Conservation (phyloP, 2,329 filamentous ascomycete genomes). For the Fusarium sp. region DNA sequence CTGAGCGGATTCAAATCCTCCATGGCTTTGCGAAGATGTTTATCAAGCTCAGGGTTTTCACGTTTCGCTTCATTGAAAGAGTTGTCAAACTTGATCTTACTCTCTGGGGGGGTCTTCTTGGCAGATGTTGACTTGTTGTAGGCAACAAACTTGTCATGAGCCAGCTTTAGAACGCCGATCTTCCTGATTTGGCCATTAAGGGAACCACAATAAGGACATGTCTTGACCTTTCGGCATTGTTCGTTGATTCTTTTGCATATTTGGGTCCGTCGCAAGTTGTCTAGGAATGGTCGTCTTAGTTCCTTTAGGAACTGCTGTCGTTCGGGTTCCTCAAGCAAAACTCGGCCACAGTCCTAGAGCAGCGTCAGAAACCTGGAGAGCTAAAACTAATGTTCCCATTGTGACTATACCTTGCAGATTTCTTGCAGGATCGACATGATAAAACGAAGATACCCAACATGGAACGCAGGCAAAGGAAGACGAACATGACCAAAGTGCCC, state of each 20-base stretch:
- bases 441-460: slow-evolving; percentile 95
- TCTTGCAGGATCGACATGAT: slow-evolving; percentile 92
- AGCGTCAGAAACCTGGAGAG: slow-evolving; percentile 15
- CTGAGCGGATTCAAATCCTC: slow-evolving; percentile 93
- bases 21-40: slow-evolving; percentile 90
- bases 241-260: slow-evolving; percentile 91
- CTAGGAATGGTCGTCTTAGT: slow-evolving; percentile 82
- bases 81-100: slow-evolving; percentile 86
- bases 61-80: slow-evolving; percentile 86
- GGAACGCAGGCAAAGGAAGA: slow-evolving; percentile 90
- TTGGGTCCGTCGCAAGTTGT: slow-evolving; percentile 85
- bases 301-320: slow-evolving; percentile 82
- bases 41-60: slow-evolving; percentile 85
- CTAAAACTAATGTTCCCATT: background rate
- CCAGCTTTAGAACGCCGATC: slow-evolving; percentile 89
- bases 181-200: slow-evolving; percentile 95
- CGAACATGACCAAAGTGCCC: slow-evolving; percentile 96
- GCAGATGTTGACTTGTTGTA: slow-evolving; percentile 90
- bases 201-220: slow-evolving; percentile 82
- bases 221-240: slow-evolving; percentile 87
- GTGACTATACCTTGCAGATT: slow-evolving; percentile 79
- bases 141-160: slow-evolving; percentile 90
- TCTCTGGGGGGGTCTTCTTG: slow-evolving; percentile 84
- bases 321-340: slow-evolving; percentile 85
- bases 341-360: slow-evolving; percentile 78